phyloP scores from a whole-genome alignment of 176 grass and related monocot genomes.

The Bolboschoenus planiculmis region DNA sequence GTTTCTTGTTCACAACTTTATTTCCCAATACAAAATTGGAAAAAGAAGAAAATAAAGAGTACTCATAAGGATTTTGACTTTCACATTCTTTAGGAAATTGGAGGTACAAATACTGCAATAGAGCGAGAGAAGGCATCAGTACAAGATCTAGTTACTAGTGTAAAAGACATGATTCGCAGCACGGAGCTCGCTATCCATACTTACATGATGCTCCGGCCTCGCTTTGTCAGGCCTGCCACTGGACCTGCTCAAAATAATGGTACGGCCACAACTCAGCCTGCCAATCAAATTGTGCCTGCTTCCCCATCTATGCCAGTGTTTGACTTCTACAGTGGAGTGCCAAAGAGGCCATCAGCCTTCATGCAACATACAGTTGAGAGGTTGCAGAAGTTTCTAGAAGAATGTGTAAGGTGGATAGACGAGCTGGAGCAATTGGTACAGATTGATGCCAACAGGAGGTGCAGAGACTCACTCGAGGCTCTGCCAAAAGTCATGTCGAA shows the following conservation, averaged over 20 bases:
- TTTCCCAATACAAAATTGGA: not conserved
- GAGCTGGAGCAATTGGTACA: conserved; percentile 69
- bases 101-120: conserved; percentile 41
- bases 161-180: conserved; percentile 47
- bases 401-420: conserved; percentile 55
- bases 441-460: conserved; percentile 41
- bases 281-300: conserved; percentile 38
- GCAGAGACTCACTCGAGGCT: conserved; percentile 40
- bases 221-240: conserved; percentile 34
- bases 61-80: not conserved
- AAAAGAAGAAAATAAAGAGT: not conserved
- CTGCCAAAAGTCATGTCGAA: conserved; percentile 68
- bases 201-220: conserved; percentile 45
- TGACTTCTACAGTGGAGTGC: conserved; percentile 39
- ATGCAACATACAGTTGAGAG: conserved; percentile 45
- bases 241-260: conserved; percentile 30
- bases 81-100: conserved; percentile 44
- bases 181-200: conserved; percentile 51
- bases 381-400: conserved; percentile 52
- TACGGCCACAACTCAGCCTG: not conserved
- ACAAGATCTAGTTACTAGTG: conserved; percentile 37
- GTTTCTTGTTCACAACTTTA: not conserved
- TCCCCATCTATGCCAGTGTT: conserved; percentile 28
- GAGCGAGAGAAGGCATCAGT: conserved; percentile 51
- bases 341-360: conserved; percentile 61